Evolutionary conservation across 768 basidiomycete species (phyloP), one percentile per base, ranked within the genome.

Genomic region (Hypsizygus marmoreus): DNA sequence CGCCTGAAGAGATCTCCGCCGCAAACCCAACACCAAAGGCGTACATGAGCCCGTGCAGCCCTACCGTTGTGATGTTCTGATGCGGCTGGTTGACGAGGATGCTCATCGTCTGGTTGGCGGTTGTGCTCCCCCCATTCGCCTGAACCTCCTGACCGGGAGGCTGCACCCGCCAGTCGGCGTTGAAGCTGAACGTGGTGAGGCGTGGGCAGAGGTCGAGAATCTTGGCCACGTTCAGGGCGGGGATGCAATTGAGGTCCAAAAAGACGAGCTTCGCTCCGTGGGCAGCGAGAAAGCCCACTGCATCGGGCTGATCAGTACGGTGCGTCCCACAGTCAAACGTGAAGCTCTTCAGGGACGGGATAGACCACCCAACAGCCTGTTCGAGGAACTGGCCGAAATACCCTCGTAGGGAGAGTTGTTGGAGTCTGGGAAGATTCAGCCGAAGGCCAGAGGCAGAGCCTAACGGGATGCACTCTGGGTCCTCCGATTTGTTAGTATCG

Each of bases 21-120:
- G 74, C 76, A 32, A 66, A 71, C 22, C 81, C 83, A 2, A 81
- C 82, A 1, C 84, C 84, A 55, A 90, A 90, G 0, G 88, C 85
- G 49, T 82, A 75, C 41, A 74, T 64, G 8, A 88, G 73, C 7
- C 86, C 84, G 54, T 90, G 84, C 12, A 87, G 71, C 0, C 88
- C 88, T 23, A 90, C 77, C 29, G 78, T 75, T 0, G 60, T 72
- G 50, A 90, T 77, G 31, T 75, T 75, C 8, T 64, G 57, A 49
- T 85, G 87, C 2, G 86, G 83, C 8, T 66, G 68, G 43, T 72
- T 68, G 8, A 75, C 73, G 7, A 84, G 63, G 23, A 63, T 58
- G 48, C 66, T 72, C 49, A 61, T 66, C 39, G 70, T 64, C 33
- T 65, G 67, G 39, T 57, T 56, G 33, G 47, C 32, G 9, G 41